phyloP scores from a whole-genome alignment of 2,329 filamentous ascomycete genomes.

The Penicillium sp. region DNA sequence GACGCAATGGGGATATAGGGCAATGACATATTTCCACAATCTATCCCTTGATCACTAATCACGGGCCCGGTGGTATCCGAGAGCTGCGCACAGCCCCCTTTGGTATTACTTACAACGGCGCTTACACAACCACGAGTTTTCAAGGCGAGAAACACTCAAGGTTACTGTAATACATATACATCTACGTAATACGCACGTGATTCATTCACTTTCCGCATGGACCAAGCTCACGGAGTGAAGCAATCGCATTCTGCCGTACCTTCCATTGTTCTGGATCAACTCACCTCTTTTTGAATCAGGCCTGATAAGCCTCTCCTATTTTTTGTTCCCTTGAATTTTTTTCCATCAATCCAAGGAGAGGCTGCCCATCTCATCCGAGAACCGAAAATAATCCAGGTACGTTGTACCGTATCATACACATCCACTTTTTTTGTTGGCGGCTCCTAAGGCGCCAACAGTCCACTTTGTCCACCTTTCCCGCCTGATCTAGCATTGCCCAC shows the following conservation, averaged over 20 bases:
- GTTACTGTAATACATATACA: conserved; percentile 1
- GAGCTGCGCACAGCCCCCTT: conserved; percentile 6
- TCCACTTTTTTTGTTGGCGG: conserved; percentile 3
- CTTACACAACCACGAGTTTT: background rate
- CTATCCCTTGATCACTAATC: background rate
- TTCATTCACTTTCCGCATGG: background rate
- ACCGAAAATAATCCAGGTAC: background rate
- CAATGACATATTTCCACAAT: conserved; percentile 1
- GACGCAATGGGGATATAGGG: background rate
- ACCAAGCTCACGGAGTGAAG: background rate
- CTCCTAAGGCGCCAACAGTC: conserved; percentile 3
- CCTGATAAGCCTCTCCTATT: background rate
- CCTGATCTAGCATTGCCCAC: conserved; percentile 23
- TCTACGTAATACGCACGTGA: background rate
- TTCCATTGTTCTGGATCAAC: background rate
- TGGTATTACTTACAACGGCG: conserved; percentile 1
- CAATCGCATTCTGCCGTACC: background rate
- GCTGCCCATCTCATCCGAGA: background rate
- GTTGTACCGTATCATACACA: conserved; percentile 3
- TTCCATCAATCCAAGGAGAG: background rate
- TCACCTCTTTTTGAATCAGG: background rate
- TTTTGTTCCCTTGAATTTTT: background rate
- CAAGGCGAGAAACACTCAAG: too few species aligned
- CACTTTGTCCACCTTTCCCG: conserved; percentile 18
- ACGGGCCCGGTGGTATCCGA: conserved; percentile 23